Percentiles rank a stretch among this genome's conserved stretches.
Evolutionary conservation across 106 monocot genomes (phyloP).

Genomic region (Hemerocallis citrina): DNA sequence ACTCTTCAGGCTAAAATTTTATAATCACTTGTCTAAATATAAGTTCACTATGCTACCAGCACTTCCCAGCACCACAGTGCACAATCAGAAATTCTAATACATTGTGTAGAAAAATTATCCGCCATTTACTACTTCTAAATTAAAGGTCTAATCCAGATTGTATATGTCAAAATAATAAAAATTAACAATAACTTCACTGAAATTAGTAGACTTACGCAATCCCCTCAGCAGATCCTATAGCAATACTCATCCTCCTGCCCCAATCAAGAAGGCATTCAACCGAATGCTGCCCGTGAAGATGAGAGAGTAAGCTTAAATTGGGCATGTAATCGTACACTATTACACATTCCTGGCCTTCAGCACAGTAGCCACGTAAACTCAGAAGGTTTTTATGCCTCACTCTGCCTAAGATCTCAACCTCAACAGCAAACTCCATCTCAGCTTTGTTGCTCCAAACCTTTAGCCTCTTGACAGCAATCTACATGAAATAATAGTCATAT

Average conservation of each 20-base stretch:
- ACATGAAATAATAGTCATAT: background rate
- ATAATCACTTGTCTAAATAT: too few relatives aligned
- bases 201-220: constrained; percentile 13
- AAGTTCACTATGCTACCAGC: too few relatives aligned
- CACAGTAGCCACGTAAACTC: constrained; percentile 20
- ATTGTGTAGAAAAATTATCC: too few relatives aligned
- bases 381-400: constrained; percentile 21
- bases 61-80: too few relatives aligned
- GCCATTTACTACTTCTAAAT: too few relatives aligned
- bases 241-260: constrained; percentile 14
- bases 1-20: too few relatives aligned
- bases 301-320: constrained; percentile 18
- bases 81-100: too few relatives aligned
- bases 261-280: constrained; percentile 16
- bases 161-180: too few relatives aligned
- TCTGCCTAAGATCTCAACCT: constrained; percentile 22
- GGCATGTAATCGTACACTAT: constrained; percentile 27
- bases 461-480: constrained; percentile 25
- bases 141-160: too few relatives aligned
- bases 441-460: constrained; percentile 28
- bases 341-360: constrained; percentile 20
- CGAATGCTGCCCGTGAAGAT: constrained; percentile 22
- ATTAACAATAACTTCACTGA: background rate
- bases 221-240: constrained; percentile 18
- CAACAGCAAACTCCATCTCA: constrained; percentile 28